phyloP scores from a whole-genome alignment of 2,329 filamentous ascomycete genomes.

The Trichoderma arundinaceum region DNA sequence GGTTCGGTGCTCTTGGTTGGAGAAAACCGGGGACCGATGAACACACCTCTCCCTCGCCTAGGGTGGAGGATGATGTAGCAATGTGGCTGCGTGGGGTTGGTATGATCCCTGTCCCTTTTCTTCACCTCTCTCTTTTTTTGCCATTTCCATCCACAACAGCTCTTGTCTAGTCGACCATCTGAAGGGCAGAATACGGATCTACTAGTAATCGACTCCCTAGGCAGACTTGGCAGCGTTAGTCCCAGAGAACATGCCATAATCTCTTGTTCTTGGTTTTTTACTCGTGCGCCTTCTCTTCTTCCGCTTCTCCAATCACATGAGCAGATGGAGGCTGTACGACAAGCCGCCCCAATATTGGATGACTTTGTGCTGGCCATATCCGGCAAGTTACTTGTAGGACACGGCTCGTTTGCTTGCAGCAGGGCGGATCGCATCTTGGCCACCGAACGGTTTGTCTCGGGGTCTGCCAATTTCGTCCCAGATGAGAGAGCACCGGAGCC shows the following conservation, averaged over 20 bases:
- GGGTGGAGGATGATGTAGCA: not conserved
- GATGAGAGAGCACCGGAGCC: not conserved
- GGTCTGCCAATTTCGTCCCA: not conserved
- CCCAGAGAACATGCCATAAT: not conserved
- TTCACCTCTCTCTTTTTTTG: not conserved
- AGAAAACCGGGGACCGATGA: not conserved
- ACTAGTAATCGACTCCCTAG: not conserved
- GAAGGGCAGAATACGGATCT: not conserved
- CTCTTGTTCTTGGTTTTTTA: not conserved
- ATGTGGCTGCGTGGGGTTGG: not conserved
- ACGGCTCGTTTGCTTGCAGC: not conserved
- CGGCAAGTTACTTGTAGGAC: not conserved
- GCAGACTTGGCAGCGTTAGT: not conserved
- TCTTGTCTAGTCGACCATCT: not conserved
- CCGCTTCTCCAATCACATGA: not conserved
- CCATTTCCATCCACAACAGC: not conserved
- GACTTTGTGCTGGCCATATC: not conserved
- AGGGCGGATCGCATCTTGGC: not conserved
- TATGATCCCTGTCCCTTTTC: not conserved
- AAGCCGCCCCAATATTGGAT: not conserved
- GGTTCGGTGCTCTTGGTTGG: not conserved
- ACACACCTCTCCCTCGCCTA: conserved; percentile 1
- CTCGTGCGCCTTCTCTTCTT: not conserved
- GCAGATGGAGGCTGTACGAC: not conserved
- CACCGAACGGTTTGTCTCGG: not conserved